Base-by-base conservation (phyloP, 306 rosid genomes). In the Prunus armeniaca region DNA sequence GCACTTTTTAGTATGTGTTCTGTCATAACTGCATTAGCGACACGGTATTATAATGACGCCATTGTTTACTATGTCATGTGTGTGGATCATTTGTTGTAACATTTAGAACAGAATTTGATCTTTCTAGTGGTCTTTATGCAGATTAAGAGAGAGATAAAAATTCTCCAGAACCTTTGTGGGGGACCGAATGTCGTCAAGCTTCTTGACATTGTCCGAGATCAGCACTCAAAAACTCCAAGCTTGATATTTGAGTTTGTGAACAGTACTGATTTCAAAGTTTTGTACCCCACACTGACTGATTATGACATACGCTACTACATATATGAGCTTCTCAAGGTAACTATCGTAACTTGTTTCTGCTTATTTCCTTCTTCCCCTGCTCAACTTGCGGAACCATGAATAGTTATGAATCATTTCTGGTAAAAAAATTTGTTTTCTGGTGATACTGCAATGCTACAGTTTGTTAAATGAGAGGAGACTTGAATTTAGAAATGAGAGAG, bases 291-390 rank as follows among this genome's bases (percentile, higher is more conserved):
- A 41, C 84, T 93, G 79, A 85, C 94, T 72, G 97, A 89, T 73
- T 93, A 89, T 82, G 97, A 93, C 91, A 90, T 93, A 74, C 94
- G 97, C 82, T 93, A 93, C 84, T 93, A 93, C 86, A 86, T 93
- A 68, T 90, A 90, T 82, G 96, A 93, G 88, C 97, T 93, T 65
- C 97, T 93, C 72, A 93, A 93, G 97, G 97, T 88, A 86, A 86
- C 58, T 55, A 51, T 27, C 57, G 69, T 75, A 62, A n/a, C 22
- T 32, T 66, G 25, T 13, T 49, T 51, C 17, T 82, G 62, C 52
- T 49, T 54, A 25, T 80, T 50, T 65, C 28, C 64, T 19, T 71
- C 47, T 43, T 74, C 49, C 56, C 68, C 66, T 75, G 73, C 50
- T 68, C 47, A 72, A 65, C 52, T 27, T 71, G 80, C 28, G n/a